Evolutionary conservation across 2,329 filamentous ascomycete genomes (phyloP), one percentile per base, ranked within the genome.

Genomic region (Xenoacremonium recifei): DNA sequence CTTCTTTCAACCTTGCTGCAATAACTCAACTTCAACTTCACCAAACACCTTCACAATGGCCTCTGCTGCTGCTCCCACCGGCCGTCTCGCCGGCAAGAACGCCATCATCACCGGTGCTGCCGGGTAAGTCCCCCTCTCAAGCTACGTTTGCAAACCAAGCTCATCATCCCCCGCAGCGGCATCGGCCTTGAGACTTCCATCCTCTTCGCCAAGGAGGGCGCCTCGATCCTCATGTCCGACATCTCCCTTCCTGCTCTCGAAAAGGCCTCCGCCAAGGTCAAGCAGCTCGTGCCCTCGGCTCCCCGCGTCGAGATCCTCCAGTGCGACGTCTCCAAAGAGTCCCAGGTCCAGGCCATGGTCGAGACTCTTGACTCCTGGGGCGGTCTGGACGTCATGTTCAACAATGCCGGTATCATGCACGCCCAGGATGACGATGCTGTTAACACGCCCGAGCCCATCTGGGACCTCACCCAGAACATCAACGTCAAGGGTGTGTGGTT

Each of bases 401-500:
- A 96, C 81, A 96, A 96, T 66, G 91, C 91, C 18, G 91, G 91
- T 41, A 96, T 96, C 67, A 96, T 96, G 91, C 91, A 96, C 71
- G 84, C 82, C 35, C 76, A 85, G 43, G 86, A 90, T 65, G 84
- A 80, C 60, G 84, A 89, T 65, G 89, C 91, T 36, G 73, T 95
- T 63, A 80, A 85, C 64, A 96, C 90, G 2, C 84, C 88, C 37
- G 89, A 96, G 72, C 83, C 81, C 58, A 91, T 96, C 72, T 96
- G 91, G 91, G 89, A 96, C 60, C 72, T 95, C 53, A 96, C 91
- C 4, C 89, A 95, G 48, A 84, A 82, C 64, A 95, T 96, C 75
- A 96, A 96, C 68, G 91, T 96, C 67, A 96, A 96, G 79, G 91
- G 91, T 32, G 91, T 96, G n/a, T 96, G 91, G 91, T 96, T 82